Base-by-base conservation (phyloP, 768 basidiomycete genomes). In the Chlorophyllum brunneum region DNA sequence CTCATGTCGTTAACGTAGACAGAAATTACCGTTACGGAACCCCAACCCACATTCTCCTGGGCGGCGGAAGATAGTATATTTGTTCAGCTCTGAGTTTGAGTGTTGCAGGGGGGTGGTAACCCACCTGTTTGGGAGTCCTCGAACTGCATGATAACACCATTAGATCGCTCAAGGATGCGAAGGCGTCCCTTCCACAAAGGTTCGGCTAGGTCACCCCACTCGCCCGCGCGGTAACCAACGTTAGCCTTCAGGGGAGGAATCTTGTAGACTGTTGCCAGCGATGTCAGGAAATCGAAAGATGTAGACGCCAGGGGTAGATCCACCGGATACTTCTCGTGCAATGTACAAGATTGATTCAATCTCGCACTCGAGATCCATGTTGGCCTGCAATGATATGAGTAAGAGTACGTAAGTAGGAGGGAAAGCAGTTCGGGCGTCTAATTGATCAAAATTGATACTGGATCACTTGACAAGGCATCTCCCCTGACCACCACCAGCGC, bases 131-230 rank as follows among this genome's bases (percentile, higher is more conserved):
- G 76, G 23, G 73, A 67, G 67, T 93, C 91, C 69, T 98, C 94
- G 54, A 98, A 85, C 50, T 86, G 74, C 50, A 98, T 67, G 18
- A 77, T 72, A 47, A 83, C 90, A 6, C 79, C 77, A 22, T 76
- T 70, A 1, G 83, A 84, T 58, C 81, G 84, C 68, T 97, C 92
- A 22, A 92, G 71, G 54, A 97, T 86, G 54, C 92, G 81, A 58
- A 98, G 70, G 37, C 94, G 78, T 15, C 94, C 94, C 65, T 95
- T 95, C 94, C 94, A 98, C 20, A 98, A 68, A 3, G 92, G 91
- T 50, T 78, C 63, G 15, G 79, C 79, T 36, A 95, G 79, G 67
- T 93, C 88, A 13, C 93, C 91, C 94, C 94, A 98, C 58, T 93
- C 90, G 49, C 85, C 86, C 9, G 94, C 94, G 48, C 91, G 86